Percentiles rank a stretch among this genome's conserved stretches.
Conservation (phyloP, 2,329 filamentous ascomycete genomes). For the Daldinia sp. region DNA sequence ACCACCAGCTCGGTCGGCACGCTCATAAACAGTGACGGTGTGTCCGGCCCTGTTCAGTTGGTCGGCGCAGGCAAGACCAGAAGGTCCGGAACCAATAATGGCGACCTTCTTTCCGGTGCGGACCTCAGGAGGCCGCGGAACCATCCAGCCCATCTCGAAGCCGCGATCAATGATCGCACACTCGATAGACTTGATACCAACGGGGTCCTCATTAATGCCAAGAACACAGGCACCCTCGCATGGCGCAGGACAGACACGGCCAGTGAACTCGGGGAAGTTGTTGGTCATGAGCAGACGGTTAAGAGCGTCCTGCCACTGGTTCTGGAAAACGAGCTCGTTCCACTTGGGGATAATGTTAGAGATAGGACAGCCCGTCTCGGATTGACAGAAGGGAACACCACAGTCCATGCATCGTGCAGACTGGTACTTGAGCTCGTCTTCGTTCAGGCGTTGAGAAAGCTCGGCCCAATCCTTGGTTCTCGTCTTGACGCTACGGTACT, state of each 20-base stretch:
- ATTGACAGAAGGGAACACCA: constrained; percentile 97
- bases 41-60: constrained; percentile 95
- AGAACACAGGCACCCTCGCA: constrained; percentile 96
- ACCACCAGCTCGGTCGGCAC: constrained; percentile 87
- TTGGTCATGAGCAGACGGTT: constrained; percentile 95
- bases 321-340: constrained; percentile 82
- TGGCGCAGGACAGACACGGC: constrained; percentile 94
- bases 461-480: constrained; percentile 94
- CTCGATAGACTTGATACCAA: constrained; percentile 98
- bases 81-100: constrained; percentile 89
- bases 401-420: constrained; percentile 98
- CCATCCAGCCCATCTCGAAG: constrained; percentile 98
- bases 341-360: constrained; percentile 98
- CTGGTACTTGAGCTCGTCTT: constrained; percentile 97
- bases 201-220: constrained; percentile 95
- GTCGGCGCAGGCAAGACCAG: constrained; percentile 88
- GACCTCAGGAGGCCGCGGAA: constrained; percentile 77
- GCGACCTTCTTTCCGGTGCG: constrained; percentile 90
- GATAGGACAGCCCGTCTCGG: constrained; percentile 93
- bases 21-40: constrained; percentile 88
- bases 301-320: constrained; percentile 89
- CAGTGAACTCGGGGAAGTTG: constrained; percentile 98
- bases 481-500: constrained; percentile 85
- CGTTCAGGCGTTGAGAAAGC: constrained; percentile 83
- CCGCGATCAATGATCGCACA: constrained; percentile 97